Evolutionary conservation across 495 filamentous ascomycete species (phyloP).

Genomic region (Penicillium nucicola): DNA sequence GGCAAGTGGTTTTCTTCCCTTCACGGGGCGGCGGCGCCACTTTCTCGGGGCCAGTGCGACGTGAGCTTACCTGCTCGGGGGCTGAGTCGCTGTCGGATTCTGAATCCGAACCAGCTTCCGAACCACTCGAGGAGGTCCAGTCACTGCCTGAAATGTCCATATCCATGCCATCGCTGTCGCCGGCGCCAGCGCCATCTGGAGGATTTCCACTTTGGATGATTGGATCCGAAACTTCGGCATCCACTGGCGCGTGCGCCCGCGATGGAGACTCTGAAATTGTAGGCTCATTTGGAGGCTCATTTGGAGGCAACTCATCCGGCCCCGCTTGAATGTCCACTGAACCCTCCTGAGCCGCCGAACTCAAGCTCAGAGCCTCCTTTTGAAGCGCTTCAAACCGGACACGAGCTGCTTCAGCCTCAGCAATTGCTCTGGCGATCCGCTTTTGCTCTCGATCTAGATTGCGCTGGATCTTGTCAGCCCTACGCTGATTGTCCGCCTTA

Average conservation of each 20-base stretch:
- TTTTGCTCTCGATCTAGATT: slow-evolving; percentile 47
- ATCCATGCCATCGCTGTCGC: neutral
- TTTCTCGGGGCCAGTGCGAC: slow-evolving; percentile 38
- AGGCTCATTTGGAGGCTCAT: no score
- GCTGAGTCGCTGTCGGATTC: slow-evolving; percentile 32
- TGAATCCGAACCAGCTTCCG: slow-evolving; percentile 27
- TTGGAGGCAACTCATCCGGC: neutral
- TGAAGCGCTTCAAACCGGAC: slow-evolving; percentile 34
- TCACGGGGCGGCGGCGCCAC: slow-evolving; percentile 42
- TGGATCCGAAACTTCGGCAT: neutral
- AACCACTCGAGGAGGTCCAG: slow-evolving; percentile 38
- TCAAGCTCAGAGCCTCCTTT: slow-evolving; percentile 17
- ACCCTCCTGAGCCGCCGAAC: neutral
- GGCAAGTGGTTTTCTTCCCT: slow-evolving; percentile 37
- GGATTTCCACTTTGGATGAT: slow-evolving; percentile 19
- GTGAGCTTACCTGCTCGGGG: slow-evolving; percentile 42
- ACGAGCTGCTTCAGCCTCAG: slow-evolving; percentile 41
- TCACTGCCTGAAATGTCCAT: slow-evolving; percentile 25
- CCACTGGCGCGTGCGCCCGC: neutral
- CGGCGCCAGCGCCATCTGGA: neutral
- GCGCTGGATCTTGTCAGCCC: slow-evolving; percentile 47
- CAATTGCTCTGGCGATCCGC: slow-evolving; percentile 47
- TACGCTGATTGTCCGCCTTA: slow-evolving; percentile 33
- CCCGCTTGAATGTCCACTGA: neutral
- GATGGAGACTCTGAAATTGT: neutral